Evolutionary conservation across 2,329 filamentous ascomycete species (phyloP), one percentile per base, ranked within the genome.

Genomic region (Epichloe bromicola): DNA sequence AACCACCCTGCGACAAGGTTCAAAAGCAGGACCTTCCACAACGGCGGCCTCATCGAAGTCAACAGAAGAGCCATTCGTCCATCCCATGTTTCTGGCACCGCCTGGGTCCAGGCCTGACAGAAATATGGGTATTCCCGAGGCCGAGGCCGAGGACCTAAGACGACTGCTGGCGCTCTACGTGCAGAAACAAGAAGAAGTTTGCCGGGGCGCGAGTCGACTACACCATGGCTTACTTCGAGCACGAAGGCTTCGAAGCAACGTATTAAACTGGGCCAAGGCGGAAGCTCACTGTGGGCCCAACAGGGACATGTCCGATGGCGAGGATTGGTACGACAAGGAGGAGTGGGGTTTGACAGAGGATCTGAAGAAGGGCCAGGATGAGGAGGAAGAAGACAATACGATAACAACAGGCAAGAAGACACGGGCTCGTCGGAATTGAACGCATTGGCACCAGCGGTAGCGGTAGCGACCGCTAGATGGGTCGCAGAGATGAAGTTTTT

Each of bases 261-360:
- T 93, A 3, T 75, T 84, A 62, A 78, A 79, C 57, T 89, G 85
- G 83, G 77, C 82, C 57, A 88, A 88, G 63, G 83, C 87, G 1
- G 87, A 91, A 67, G 86, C 77, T 20, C 87, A 91, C 60, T 74
- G 72, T 49, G 79, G 81, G 2, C 63, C 71, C 17, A 80, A 82
- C 62, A 66, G 82, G 47, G 86, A 90, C 64, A 82, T 93, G 82
- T 89, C 85, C 48, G 88, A 94, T 63, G 86, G 86, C 11, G 88
- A 94, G 70, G 88, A 94, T 63, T 94, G 86, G 85, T 90, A 89
- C 62, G 88, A 94, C 65, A 79, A 79, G 61, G 83, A 88, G 49
- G 85, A 88, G 67, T 91, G 86, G 86, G 79, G 78, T 0, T 65
- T 93, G 46, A 76, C 79, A 8, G 83, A 86, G 54, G 83, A 86